phyloP scores from a whole-genome alignment of 768 basidiomycete genomes.

The Russula brevipes region DNA sequence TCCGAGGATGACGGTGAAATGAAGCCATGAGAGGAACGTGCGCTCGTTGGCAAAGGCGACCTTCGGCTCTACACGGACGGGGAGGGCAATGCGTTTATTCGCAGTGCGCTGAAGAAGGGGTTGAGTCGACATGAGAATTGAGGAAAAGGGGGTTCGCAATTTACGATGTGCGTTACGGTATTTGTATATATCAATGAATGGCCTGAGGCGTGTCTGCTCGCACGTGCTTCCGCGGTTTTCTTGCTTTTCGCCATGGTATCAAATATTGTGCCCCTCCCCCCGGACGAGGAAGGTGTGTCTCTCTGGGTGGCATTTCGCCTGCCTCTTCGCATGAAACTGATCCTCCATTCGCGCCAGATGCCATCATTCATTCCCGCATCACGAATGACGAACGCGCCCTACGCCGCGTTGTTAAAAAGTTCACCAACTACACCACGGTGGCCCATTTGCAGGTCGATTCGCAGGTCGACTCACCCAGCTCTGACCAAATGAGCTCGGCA shows the following conservation, averaged over 20 bases:
- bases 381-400: constrained; percentile 78
- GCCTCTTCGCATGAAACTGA: neutral
- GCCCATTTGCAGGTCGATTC: constrained; percentile 46
- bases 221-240: neutral
- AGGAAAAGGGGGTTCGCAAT: neutral
- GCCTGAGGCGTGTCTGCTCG: neutral
- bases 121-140: constrained; percentile 81
- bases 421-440: constrained; percentile 63
- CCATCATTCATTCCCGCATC: constrained; percentile 74
- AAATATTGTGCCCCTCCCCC: constrained; percentile 43
- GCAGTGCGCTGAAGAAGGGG: constrained; percentile 94
- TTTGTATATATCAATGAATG: neutral
- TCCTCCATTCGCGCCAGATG: constrained; percentile 43
- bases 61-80: constrained; percentile 90
- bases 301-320: neutral
- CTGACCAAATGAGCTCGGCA: constrained; percentile 29
- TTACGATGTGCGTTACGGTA: neutral
- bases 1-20: constrained; percentile 96
- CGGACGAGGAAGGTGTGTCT: constrained; percentile 58
- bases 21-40: constrained; percentile 97
- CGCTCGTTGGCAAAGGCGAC: constrained; percentile 94
- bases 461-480: constrained; percentile 37
- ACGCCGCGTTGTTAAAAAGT: constrained; percentile 74
- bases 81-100: constrained; percentile 91
- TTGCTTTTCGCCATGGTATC: constrained; percentile 8